Percentiles rank a stretch among this genome's conserved stretches.
These are phyloP conservation scores for Tetratostichococcus sp. DNA, from an alignment of 139 green algal species.

Conservation along the genomic window DNA sequence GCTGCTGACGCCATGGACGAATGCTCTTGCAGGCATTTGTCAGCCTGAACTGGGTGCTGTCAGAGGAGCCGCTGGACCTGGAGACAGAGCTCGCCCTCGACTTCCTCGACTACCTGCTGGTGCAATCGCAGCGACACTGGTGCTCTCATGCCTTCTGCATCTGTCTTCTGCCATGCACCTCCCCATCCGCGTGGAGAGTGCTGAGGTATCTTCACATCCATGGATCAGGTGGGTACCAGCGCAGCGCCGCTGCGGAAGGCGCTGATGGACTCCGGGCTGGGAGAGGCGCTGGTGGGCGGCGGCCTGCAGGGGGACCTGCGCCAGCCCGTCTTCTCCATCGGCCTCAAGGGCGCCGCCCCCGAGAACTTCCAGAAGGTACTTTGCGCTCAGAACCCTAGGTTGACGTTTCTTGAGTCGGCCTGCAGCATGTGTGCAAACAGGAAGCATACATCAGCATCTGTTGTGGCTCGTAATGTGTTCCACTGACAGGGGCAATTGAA, in stretches of 20 bases:
- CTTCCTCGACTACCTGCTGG: conserved; percentile 96
- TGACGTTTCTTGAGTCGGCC: too few relatives aligned
- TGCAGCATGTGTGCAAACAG: too few relatives aligned
- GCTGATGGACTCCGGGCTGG: conserved; percentile 90
- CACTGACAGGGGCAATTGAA: too few relatives aligned
- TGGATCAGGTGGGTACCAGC: conserved; percentile 76
- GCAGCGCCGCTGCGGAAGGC: conserved; percentile 87
- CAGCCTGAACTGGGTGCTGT: conserved; percentile 89
- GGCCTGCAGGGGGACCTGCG: conserved; percentile 93
- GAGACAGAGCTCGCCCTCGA: conserved; percentile 87
- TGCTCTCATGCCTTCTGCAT: too few relatives aligned
- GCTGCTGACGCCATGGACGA: not conserved
- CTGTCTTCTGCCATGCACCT: too few relatives aligned
- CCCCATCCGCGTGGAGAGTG: too few relatives aligned
- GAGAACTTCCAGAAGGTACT: conserved; percentile 63
- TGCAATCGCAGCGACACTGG: not conserved
- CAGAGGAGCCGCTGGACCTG: conserved; percentile 77
- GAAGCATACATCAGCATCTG: too few relatives aligned
- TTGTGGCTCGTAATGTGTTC: too few relatives aligned
- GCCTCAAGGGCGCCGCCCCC: conserved; percentile 80
- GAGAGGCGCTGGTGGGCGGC: conserved; percentile 83
- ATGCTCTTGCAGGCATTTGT: conserved; percentile 64
- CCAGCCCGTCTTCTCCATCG: conserved; percentile 83
- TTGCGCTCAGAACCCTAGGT: too few relatives aligned
- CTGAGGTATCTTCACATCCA: too few relatives aligned